Evolutionary conservation across 2,329 filamentous ascomycete species (phyloP).

Genomic region (Onygenales sp.): DNA sequence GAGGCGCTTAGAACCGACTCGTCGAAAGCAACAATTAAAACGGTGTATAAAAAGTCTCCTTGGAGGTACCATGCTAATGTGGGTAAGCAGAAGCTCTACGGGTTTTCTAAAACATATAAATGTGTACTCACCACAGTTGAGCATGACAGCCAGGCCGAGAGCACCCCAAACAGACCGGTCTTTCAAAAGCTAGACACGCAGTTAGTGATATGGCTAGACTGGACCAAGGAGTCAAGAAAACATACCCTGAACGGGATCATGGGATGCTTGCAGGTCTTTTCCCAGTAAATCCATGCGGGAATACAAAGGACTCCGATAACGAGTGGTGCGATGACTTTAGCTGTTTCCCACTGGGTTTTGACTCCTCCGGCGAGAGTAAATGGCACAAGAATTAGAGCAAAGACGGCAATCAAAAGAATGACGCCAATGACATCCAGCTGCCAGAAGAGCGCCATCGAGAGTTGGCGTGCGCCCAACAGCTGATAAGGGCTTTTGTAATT

Average conservation of each 20-base stretch:
- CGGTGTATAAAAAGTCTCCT: slow-evolving; percentile 55
- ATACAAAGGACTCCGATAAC: slow-evolving; percentile 42
- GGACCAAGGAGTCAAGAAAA: not conserved
- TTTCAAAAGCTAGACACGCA: slow-evolving; percentile 38
- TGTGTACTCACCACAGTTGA: slow-evolving; percentile 41
- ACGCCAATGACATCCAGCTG: slow-evolving; percentile 47
- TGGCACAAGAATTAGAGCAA: slow-evolving; percentile 45
- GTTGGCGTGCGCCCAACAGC: slow-evolving; percentile 27
- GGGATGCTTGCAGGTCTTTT: slow-evolving; percentile 40
- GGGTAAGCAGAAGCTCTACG: not conserved
- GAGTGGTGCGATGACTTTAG: slow-evolving; percentile 43
- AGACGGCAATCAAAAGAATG: slow-evolving; percentile 42
- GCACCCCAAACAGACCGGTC: slow-evolving; percentile 57
- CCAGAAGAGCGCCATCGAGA: slow-evolving; percentile 43
- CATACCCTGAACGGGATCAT: slow-evolving; percentile 48
- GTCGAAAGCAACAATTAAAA: slow-evolving; percentile 53
- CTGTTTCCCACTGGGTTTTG: slow-evolving; percentile 40
- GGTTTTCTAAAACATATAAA: not conserved
- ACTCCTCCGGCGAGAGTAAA: slow-evolving; percentile 49
- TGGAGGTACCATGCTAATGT: slow-evolving; percentile 49
- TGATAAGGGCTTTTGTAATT: slow-evolving; percentile 37
- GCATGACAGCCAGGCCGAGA: slow-evolving; percentile 47
- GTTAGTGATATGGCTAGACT: slow-evolving; percentile 1
- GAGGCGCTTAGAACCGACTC: slow-evolving; percentile 49
- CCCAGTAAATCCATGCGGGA: slow-evolving; percentile 46